These are phyloP conservation scores for Ceratocystis diversiconidia DNA, from an alignment of 2,329 filamentous ascomycete species.

Conservation along the genomic window DNA sequence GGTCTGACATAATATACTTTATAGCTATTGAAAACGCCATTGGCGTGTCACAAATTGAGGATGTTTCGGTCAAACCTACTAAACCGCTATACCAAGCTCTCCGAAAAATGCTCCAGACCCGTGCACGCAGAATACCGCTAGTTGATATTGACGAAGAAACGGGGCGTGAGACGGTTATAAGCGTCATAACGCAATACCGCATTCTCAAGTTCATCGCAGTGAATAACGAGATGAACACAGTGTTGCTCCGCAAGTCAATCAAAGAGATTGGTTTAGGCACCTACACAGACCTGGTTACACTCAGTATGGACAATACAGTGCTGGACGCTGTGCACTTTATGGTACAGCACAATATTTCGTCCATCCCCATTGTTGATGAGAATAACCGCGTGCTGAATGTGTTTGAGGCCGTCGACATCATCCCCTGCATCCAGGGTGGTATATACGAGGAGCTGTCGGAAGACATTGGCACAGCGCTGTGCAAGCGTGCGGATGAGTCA, in stretches of 20 bases:
- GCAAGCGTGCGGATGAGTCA: slow-evolving; percentile 79
- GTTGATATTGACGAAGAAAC: slow-evolving; percentile 93
- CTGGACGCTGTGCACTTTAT: slow-evolving; percentile 90
- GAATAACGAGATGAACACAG: slow-evolving; percentile 73
- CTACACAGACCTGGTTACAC: slow-evolving; percentile 66
- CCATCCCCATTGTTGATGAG: slow-evolving; percentile 79
- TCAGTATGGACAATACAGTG: slow-evolving; percentile 77
- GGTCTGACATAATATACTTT: neutral
- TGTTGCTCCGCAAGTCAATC: slow-evolving; percentile 75
- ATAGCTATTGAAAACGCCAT: slow-evolving; percentile 90
- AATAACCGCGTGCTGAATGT: slow-evolving; percentile 74
- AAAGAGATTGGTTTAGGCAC: slow-evolving; percentile 74
- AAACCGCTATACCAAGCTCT: slow-evolving; percentile 89
- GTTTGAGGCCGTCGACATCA: slow-evolving; percentile 95
- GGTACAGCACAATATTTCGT: slow-evolving; percentile 86
- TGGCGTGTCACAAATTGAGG: slow-evolving; percentile 80
- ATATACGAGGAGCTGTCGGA: slow-evolving; percentile 81
- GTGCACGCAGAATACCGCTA: slow-evolving; percentile 82
- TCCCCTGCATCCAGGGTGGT: slow-evolving; percentile 85
- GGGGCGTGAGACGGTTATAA: slow-evolving; percentile 79
- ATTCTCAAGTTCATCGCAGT: slow-evolving; percentile 98
- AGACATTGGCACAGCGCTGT: slow-evolving; percentile 75
- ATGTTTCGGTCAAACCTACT: slow-evolving; percentile 86
- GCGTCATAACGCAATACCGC: slow-evolving; percentile 93
- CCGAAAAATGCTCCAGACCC: slow-evolving; percentile 81